Percentiles rank a stretch among this genome's conserved stretches.
Conservation (phyloP, 2,329 filamentous ascomycete genomes). For the Pezicula rhizophila region DNA sequence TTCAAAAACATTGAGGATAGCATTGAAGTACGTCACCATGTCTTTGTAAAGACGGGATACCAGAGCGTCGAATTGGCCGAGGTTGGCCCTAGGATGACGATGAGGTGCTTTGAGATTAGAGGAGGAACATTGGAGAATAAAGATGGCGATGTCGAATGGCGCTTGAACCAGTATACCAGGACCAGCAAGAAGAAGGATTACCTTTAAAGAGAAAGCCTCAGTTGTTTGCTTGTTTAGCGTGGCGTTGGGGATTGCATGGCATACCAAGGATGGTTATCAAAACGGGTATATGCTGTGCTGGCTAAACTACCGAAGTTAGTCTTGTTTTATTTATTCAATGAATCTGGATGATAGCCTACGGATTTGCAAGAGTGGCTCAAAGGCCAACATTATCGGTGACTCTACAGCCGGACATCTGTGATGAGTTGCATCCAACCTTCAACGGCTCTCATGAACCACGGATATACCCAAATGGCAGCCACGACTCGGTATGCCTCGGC, state of each 20-base stretch:
- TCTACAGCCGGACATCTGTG: constrained; percentile 1
- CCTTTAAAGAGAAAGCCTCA: constrained; percentile 45
- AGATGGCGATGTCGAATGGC: constrained; percentile 94
- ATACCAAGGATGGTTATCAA: constrained; percentile 10
- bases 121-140: constrained; percentile 89
- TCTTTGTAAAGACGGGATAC: constrained; percentile 90
- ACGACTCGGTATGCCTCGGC: constrained; percentile 8
- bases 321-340: not conserved
- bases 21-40: constrained; percentile 88
- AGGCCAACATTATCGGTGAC: too few species aligned
- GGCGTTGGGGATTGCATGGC: constrained; percentile 21
- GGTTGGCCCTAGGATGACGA: constrained; percentile 93
- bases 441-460: constrained; percentile 7
- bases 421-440: constrained; percentile 8
- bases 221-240: constrained; percentile 24
- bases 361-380: too few species aligned
- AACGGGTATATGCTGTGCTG: constrained; percentile 2
- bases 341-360: not conserved
- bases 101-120: constrained; percentile 89
- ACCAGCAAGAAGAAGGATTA: constrained; percentile 96
- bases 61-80: constrained; percentile 84
- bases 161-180: constrained; percentile 89
- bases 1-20: constrained; percentile 93
- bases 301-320: too few species aligned
- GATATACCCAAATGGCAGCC: constrained; percentile 11